Percentiles rank a stretch among this genome's conserved stretches.
Evolutionary conservation across 108 stramenopile genomes (phyloP).

Genomic region (Chaetoceros muelleri): DNA sequence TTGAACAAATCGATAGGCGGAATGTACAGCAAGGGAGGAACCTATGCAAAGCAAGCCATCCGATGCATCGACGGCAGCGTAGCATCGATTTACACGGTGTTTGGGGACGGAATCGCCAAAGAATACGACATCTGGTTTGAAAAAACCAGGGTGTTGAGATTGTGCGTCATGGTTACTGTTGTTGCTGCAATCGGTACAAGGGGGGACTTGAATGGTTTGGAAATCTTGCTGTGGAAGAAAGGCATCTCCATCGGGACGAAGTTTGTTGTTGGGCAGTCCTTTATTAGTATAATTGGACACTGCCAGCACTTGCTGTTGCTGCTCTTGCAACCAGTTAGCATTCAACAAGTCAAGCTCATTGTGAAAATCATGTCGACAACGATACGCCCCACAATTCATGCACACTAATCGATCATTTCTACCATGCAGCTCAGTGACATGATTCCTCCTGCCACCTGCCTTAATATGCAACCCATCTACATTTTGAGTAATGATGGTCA

Average conservation of each 20-base stretch:
- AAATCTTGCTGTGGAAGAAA: constrained; percentile 43
- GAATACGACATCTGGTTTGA: constrained; percentile 93
- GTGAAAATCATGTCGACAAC: constrained; percentile 71
- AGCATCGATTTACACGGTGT: constrained; percentile 42
- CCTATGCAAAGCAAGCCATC: constrained; percentile 85
- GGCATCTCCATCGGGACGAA: constrained; percentile 96
- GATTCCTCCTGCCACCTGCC: constrained; percentile 51
- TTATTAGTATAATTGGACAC: no score
- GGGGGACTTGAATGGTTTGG: constrained; percentile 54
- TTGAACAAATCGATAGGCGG: constrained; percentile 75
- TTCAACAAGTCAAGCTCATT: constrained; percentile 51
- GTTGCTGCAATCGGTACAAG: constrained; percentile 55
- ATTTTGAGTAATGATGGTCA: constrained; percentile 90
- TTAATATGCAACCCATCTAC: constrained; percentile 89
- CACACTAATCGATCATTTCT: constrained; percentile 67
- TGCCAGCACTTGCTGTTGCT: constrained; percentile 3
- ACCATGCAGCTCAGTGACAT: constrained; percentile 91
- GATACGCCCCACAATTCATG: constrained; percentile 71
- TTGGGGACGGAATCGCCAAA: constrained; percentile 85
- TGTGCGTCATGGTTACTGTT: background rate
- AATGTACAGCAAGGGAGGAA: constrained; percentile 77
- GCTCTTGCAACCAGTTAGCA: constrained; percentile 44
- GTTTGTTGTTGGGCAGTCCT: background rate
- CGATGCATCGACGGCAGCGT: constrained; percentile 51
- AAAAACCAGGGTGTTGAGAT: constrained; percentile 41